phyloP scores from a whole-genome alignment of 257 asterid species.

The Fraxinus cuspidata region DNA sequence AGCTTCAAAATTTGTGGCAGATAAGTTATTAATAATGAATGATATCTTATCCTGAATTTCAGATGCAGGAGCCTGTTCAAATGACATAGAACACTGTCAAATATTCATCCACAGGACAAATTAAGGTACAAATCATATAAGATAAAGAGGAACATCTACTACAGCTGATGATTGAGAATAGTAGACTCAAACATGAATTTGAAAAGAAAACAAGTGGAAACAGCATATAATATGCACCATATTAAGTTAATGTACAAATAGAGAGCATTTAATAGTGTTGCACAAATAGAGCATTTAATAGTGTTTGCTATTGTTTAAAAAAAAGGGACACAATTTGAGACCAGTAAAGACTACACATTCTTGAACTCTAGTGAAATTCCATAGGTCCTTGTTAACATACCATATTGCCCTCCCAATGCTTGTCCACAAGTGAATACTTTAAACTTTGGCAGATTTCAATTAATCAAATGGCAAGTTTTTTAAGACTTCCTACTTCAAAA shows the following conservation, averaged over 20 bases:
- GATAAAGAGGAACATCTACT: not conserved
- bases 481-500: not conserved
- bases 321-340: not conserved
- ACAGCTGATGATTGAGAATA: slow-evolving; percentile 1
- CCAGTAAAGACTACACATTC: not conserved
- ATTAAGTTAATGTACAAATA: not conserved
- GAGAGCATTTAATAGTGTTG: not conserved
- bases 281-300: not conserved
- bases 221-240: not conserved
- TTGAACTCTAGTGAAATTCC: not conserved
- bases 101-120: slow-evolving; percentile 17
- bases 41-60: slow-evolving; percentile 96
- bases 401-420: not conserved
- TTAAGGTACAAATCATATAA: not conserved
- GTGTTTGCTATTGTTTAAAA: not conserved
- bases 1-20: slow-evolving; percentile 78
- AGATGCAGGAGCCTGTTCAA: slow-evolving; percentile 81
- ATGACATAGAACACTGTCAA: slow-evolving; percentile 12
- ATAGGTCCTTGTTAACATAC: not conserved
- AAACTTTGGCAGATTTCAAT: not conserved
- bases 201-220: not conserved
- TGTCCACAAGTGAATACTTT: not conserved
- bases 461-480: not conserved
- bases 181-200: not conserved
- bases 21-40: slow-evolving; percentile 79